Evolutionary conservation across 2,329 filamentous ascomycete species (phyloP).

Genomic region (Nectriaceae sp.): DNA sequence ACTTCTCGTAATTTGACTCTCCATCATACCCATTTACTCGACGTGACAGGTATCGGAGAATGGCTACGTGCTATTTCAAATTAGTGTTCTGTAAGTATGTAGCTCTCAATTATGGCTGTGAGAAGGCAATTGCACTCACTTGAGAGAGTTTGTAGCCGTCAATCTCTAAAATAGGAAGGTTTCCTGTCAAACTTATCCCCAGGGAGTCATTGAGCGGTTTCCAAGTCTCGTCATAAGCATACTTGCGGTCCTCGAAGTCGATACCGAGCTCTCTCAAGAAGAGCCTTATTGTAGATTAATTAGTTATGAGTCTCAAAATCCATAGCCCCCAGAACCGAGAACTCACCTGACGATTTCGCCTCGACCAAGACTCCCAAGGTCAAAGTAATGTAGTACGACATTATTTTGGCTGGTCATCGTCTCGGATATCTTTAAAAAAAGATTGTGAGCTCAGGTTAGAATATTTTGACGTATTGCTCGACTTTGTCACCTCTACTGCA

Average conservation of each 20-base stretch:
- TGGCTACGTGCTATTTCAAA: conserved; percentile 11
- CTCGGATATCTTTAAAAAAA: no score
- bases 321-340: no score
- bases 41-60: conserved; percentile 37
- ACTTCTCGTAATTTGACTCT: conserved; percentile 38
- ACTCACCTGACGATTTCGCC: neutral
- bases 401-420: neutral
- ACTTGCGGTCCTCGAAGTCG: neutral
- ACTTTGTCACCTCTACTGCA: no score
- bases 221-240: neutral
- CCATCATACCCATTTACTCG: conserved; percentile 39
- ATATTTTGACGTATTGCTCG: no score
- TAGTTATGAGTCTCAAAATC: no score
- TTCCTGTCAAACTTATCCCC: neutral
- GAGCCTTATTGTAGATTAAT: neutral
- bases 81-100: neutral
- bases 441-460: neutral
- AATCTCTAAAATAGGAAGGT: neutral
- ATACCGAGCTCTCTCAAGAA: neutral
- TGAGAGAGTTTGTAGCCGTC: neutral
- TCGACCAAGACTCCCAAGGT: neutral
- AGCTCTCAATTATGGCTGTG: neutral
- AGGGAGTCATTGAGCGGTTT: neutral
- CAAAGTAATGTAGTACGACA: neutral
- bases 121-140: neutral